Conservation (phyloP, 2,329 filamentous ascomycete genomes). For the Sporothrix phasma region DNA sequence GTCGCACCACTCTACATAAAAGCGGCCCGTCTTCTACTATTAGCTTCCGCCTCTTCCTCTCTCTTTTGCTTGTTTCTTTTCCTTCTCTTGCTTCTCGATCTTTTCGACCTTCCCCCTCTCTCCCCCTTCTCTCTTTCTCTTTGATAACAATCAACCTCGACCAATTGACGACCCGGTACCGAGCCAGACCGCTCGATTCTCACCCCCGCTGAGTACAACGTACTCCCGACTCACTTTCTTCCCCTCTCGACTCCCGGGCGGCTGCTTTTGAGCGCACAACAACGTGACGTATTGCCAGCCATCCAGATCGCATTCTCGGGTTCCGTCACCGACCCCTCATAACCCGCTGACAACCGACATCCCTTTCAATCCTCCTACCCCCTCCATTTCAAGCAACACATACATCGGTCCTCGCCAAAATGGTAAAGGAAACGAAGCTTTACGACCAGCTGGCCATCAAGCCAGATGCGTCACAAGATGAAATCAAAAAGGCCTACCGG, state of each 20-base stretch:
- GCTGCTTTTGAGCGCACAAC: background rate
- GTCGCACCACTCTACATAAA: slow-evolving; percentile 15
- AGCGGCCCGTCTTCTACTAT: slow-evolving; percentile 6
- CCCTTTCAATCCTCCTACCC: background rate
- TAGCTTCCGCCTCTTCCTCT: slow-evolving; percentile 4
- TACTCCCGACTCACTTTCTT: too few species aligned
- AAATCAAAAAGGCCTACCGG: slow-evolving; percentile 95
- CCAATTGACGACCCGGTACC: background rate
- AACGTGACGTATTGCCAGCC: slow-evolving; percentile 2
- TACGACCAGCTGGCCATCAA: slow-evolving; percentile 80
- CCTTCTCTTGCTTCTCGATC: background rate
- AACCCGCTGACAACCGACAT: background rate
- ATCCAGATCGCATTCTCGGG: background rate
- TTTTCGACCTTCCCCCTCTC: background rate
- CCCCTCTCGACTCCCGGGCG: background rate
- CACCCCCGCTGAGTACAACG: too few species aligned
- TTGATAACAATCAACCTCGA: background rate
- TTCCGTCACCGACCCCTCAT: background rate
- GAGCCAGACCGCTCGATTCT: background rate
- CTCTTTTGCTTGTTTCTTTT: background rate
- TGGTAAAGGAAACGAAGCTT: slow-evolving; percentile 41
- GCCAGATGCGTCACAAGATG: slow-evolving; percentile 73
- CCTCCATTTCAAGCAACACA: background rate
- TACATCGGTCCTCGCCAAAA: slow-evolving; percentile 17
- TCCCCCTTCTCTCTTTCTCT: background rate